Evolutionary conservation across 225 moss, liverwort and hornwort genomes (phyloP).

Genomic region (Pleurozium schreberi): DNA sequence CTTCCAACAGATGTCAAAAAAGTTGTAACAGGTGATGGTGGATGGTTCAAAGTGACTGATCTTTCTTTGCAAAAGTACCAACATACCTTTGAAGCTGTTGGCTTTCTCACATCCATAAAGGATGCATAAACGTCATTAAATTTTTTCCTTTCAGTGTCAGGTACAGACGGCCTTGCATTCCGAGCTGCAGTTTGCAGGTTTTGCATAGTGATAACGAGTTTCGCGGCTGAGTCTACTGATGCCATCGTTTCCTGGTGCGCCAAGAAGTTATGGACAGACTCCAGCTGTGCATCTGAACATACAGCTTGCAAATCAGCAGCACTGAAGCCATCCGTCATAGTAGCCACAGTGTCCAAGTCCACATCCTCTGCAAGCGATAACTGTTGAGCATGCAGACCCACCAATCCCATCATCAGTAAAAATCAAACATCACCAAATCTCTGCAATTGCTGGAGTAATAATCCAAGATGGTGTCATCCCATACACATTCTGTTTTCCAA

Average conservation of each 20-base stretch:
- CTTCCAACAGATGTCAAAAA: conserved; percentile 10
- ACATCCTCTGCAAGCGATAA: conserved; percentile 73
- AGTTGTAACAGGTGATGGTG: conserved; percentile 10
- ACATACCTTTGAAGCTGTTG: conserved; percentile 37
- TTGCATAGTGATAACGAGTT: conserved; percentile 65
- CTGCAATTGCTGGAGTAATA: background rate
- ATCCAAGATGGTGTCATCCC: background rate
- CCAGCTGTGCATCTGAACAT: conserved; percentile 92
- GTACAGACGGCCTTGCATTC: conserved; percentile 88
- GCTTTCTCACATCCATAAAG: conserved; percentile 61
- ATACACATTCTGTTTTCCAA: background rate
- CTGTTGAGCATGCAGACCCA: conserved; percentile 25
- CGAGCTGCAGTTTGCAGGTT: conserved; percentile 51
- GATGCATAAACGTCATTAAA: conserved; percentile 65
- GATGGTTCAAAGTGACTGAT: background rate
- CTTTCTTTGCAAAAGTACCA: background rate
- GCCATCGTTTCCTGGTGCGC: conserved; percentile 11
- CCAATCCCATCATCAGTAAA: conserved; percentile 6
- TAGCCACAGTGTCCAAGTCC: conserved; percentile 63
- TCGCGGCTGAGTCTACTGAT: conserved; percentile 1
- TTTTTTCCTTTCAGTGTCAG: conserved; percentile 59
- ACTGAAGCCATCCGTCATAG: conserved; percentile 82
- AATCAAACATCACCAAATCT: background rate
- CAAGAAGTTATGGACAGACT: conserved; percentile 76
- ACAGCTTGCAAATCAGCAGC: conserved; percentile 98